Evolutionary conservation across 371 early-diverging fungal genomes (phyloP), one percentile per base, ranked within the genome.

Genomic region (Haplosporangium sp.): DNA sequence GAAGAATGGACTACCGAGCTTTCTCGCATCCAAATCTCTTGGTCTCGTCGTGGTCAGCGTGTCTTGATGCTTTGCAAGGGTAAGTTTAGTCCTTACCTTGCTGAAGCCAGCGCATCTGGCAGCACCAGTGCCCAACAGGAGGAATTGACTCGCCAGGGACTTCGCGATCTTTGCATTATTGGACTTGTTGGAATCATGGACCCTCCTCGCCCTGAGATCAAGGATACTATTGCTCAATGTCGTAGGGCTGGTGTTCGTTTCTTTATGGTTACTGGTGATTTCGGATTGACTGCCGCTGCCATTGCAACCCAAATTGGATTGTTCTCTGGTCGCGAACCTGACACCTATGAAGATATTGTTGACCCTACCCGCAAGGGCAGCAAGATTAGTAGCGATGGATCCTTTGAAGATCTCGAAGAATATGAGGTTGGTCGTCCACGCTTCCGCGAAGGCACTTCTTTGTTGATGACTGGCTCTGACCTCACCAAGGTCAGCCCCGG

Each of bases 251-350:
- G 94, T 65, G 82, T 92, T 52, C 89, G 92, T 52, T 90, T 94
- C 45, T 88, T 88, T 53, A 94, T 95, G 93, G 93, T 93, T n/a
- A 94, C 93, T 9, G 94, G 92, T 60, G 92, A 94, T 72, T 91
- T 89, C 67, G 87, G 89, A 55, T 76, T 86, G 27, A 94, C 93
- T 3, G 94, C 94, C 45, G 89, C 89, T 47, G 89, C 89, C 13
- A 92, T 94, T 52, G 94, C 93, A 61, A 85, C 86, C 13, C 88
- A 90, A 60, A 87, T 92, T 63, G 91, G 91, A 53, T 87, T 94
- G 40, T 86, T 92, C 63, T 74, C 86, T 17, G 77, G 83, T 3
- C 59, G 68, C 4, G 79, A 83, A 19, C 85, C 85, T 9, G 69
- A 87, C 34, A 91, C 87, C 0, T 77, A 85, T 50, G 63, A 79